A percentile compares a stretch with the other conserved stretches of the same genome.
Evolutionary conservation across 805 yeast species (phyloP).

Genomic region (Blastobotrys americana): DNA sequence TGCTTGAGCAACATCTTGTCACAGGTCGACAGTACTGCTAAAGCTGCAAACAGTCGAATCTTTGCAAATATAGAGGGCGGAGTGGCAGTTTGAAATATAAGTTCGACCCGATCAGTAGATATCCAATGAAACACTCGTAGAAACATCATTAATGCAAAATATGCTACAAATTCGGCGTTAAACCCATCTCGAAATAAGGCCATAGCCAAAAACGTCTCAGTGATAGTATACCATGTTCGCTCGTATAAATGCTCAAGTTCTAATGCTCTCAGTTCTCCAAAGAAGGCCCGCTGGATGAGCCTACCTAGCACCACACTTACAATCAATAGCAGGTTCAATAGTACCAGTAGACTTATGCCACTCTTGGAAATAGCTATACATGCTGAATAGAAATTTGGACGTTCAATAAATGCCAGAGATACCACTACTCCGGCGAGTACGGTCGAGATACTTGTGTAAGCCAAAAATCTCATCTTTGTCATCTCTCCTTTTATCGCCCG

Average conservation of each 20-base stretch:
- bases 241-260: conserved; percentile 72
- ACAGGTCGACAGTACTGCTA: conserved; percentile 37
- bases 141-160: conserved; percentile 39
- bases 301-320: conserved; percentile 14
- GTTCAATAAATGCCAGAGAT: conserved; percentile 32
- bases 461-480: background rate
- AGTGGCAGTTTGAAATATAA: conserved; percentile 39
- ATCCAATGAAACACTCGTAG: conserved; percentile 75
- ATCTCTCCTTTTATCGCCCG: conserved; percentile 1
- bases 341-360: conserved; percentile 39
- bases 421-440: conserved; percentile 33
- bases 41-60: conserved; percentile 40
- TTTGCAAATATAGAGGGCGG: conserved; percentile 29
- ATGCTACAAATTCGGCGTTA: conserved; percentile 39
- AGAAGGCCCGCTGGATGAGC: conserved; percentile 29
- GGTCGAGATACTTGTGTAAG: conserved; percentile 12
- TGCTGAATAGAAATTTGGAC: conserved; percentile 45
- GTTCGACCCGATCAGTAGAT: conserved; percentile 46
- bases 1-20: conserved; percentile 39
- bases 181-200: conserved; percentile 47
- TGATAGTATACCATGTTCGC: conserved; percentile 55
- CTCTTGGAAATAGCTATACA: conserved; percentile 48
- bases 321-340: conserved; percentile 24
- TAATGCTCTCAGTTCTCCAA: conserved; percentile 67
- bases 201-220: conserved; percentile 49